These are phyloP conservation scores for Coemansia sp. DNA, from an alignment of 192 early-diverging fungal species.

Conservation along the genomic window DNA sequence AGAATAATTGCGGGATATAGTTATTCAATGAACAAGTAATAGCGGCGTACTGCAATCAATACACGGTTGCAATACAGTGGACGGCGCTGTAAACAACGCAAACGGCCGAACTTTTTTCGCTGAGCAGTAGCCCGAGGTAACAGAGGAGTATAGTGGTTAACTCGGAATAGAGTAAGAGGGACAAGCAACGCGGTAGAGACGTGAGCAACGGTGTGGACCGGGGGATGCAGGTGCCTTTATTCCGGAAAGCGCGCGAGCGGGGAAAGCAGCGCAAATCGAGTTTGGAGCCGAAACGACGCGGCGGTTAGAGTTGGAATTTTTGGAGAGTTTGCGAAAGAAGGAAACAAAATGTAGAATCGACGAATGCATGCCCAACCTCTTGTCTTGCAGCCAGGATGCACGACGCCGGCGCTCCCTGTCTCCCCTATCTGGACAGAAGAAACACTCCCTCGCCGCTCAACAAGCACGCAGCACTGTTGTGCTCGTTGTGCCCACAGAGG, in stretches of 20 bases:
- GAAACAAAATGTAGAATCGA: not conserved
- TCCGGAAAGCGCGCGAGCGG: not conserved
- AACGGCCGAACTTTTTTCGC: not conserved
- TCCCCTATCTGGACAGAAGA: not conserved
- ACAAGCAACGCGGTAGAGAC: not conserved
- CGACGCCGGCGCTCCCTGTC: constrained; percentile 1
- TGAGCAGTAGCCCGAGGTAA: not conserved
- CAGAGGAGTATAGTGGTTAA: not conserved
- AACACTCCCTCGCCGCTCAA: not conserved
- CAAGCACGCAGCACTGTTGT: not conserved
- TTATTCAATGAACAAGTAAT: not conserved
- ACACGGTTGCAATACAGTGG: not conserved
- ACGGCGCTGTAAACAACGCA: constrained; percentile 6
- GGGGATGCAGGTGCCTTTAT: not conserved
- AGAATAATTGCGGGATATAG: not conserved
- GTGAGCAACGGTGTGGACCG: not conserved
- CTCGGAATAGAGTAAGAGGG: not conserved
- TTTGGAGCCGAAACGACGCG: not conserved
- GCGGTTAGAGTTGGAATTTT: not conserved
- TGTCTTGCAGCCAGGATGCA: constrained; percentile 6
- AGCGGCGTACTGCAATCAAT: constrained; percentile 4
- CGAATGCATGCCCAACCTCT: not conserved
- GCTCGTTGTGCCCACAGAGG: not conserved
- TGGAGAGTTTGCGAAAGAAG: not conserved
- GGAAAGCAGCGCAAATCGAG: not conserved